Evolutionary conservation across 192 early-diverging fungal species (phyloP), one percentile per base, ranked within the genome.

Genomic region (Rhizoclosmatium sp.): DNA sequence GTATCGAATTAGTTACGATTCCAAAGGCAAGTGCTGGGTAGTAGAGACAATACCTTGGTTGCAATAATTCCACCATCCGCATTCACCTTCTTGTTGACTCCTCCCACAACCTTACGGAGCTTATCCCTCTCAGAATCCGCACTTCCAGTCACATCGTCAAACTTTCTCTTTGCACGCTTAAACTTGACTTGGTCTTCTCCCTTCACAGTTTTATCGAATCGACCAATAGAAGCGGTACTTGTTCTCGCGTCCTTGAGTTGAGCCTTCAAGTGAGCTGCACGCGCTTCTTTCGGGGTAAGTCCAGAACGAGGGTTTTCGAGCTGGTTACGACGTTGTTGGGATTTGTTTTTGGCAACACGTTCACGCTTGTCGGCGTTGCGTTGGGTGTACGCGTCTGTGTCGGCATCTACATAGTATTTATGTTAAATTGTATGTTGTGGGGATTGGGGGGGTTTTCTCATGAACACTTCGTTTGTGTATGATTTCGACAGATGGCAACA

Each of bases 161-260:
- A 86, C 82, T 87, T 84, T 69, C 86, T 59, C 78, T 85, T 88
- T 19, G 59, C 51, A 10, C 81, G 79, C 70, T 83, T 81, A 41
- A 86, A 92, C 88, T 96, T 99, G 81, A 93, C 81, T 83, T 94
- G 92, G 61, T 91, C 89, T 81, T 99, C 97, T 40, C 93, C 93
- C 78, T 92, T 82, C 23, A 97, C 84, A 48, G 87, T 85, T 61
- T 88, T 85, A 83, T 99, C 97, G 82, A 99, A 99, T 80, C 93
- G 92, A 78, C 98, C 98, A 82, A 95, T 77, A 72, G 92, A 94
- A 5, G 98, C 98, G 2, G 98, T 99, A 42, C 95, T 86, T 23
- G 81, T 87, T 81, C 95, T 96, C 61, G 93, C 89, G 79, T 93
- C 86, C 40, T 91, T 85, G 74, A 98, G 86, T 16, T 90, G 86